These are phyloP conservation scores for Pseudocohnilembus persalinus DNA, from an alignment of 169 alveolate genomes.

Conservation along the genomic window DNA sequence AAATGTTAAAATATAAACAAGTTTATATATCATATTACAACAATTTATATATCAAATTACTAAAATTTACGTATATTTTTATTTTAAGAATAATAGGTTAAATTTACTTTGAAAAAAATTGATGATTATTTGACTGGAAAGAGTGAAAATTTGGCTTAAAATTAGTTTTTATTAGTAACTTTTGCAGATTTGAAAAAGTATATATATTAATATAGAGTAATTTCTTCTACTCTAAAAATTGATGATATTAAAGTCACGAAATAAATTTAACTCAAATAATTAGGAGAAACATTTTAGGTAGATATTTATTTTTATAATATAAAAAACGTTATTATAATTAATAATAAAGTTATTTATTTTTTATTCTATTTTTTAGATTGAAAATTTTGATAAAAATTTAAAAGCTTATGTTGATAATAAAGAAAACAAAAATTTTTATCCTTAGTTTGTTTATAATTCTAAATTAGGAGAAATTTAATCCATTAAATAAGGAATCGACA, in stretches of 20 bases:
- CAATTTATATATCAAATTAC: too few species aligned
- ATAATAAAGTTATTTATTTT: neutral
- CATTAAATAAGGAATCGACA: neutral
- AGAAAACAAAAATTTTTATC: too few species aligned
- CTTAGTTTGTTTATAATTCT: neutral
- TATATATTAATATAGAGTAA: constrained; percentile 49
- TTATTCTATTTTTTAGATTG: neutral
- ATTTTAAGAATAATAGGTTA: neutral
- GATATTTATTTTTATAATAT: neutral
- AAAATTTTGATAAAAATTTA: neutral
- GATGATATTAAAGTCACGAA: constrained; percentile 20
- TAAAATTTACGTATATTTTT: neutral
- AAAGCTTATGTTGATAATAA: neutral
- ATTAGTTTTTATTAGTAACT: constrained; percentile 33
- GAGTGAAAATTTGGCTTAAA: constrained; percentile 21
- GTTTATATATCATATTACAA: neutral
- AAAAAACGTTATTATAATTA: constrained; percentile 2
- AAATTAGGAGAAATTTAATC: neutral
- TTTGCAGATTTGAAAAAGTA: constrained; percentile 77
- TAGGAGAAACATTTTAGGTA: constrained; percentile 6
- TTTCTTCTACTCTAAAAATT: constrained; percentile 32
- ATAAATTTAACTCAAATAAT: neutral
- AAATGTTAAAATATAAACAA: neutral
- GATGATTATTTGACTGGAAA: neutral
- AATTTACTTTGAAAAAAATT: neutral